Evolutionary conservation across 305 asterid genomes (phyloP), one percentile per base, ranked within the genome.

Genomic region (Fraxinus xanthoxyloides): DNA sequence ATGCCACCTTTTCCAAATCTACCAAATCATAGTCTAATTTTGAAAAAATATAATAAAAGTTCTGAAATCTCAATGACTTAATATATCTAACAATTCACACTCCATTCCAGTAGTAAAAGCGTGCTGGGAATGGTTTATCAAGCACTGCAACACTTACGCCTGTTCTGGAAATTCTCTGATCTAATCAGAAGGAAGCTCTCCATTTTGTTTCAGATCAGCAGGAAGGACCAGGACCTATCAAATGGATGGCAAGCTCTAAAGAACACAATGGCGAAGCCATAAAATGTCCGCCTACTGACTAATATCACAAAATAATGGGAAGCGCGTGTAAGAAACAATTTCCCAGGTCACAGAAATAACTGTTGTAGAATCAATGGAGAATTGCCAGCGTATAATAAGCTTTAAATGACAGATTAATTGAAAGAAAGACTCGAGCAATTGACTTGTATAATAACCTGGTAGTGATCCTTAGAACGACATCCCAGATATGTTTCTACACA

Each of bases 161-260:
- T 56, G 72, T 30, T 54, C 80, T 17, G 80, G 51, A 30, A 28
- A 77, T 31, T 77, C 73, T 12, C 48, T 9, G 26, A 51, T 35
- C 73, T 36, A 77, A 26, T 12, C 80, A 51, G 72, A 56, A 77
- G 80, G 73, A 77, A 56, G 46, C 38, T 54, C 80, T 32, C 46
- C 30, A 28, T 56, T 77, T 17, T 54, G 70, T 30, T 54, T 77
- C 46, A 77, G 51, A 32, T 26, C 80, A 59, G 54, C 19, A 43
- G 63, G 72, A 77, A 31, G 54, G n/a, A 3, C n/a, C 19, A 0
- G 19, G 17, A 46, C 56, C 56, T 13, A 46, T 46, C 19, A 46
- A 13, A 13, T 46, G 56, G 56, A 46, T 46, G 56, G 56, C 19
- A 46, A 46, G 34, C 61, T 54, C 3, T 77, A 54, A 77, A 32